phyloP scores from a whole-genome alignment of 228 moss, liverwort and hornwort species.

The Sphagnum magellanicum region DNA sequence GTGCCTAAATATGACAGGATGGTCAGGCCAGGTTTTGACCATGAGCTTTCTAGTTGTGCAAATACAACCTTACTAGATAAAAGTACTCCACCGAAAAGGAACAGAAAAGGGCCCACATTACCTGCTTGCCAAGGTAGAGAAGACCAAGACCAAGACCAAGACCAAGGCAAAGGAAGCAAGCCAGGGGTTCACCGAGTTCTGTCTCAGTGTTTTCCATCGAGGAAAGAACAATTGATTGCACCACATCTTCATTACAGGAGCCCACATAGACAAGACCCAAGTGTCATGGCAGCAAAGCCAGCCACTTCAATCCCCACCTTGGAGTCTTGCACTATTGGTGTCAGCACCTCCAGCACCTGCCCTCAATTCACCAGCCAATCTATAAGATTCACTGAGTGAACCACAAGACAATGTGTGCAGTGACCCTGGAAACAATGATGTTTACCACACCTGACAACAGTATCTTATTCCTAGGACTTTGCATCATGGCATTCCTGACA shows the following conservation, averaged over 20 bases:
- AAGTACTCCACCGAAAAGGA: too few relatives aligned
- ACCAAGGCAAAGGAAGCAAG: slow-evolving; percentile 78
- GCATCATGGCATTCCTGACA: too few relatives aligned
- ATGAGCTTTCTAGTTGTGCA: too few relatives aligned
- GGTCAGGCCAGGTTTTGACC: too few relatives aligned
- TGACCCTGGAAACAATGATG: too few relatives aligned
- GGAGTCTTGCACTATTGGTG: slow-evolving; percentile 81
- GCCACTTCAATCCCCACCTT: slow-evolving; percentile 80
- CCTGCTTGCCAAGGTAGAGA: slow-evolving; percentile 95
- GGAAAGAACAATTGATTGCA: slow-evolving; percentile 84
- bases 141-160: slow-evolving; percentile 63
- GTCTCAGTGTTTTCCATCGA: slow-evolving; percentile 89
- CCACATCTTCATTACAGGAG: slow-evolving; percentile 91
- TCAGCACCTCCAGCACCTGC: slow-evolving; percentile 88
- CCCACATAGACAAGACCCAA: slow-evolving; percentile 93
- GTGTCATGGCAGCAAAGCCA: slow-evolving; percentile 85
- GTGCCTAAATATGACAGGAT: too few relatives aligned
- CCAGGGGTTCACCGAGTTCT: slow-evolving; percentile 91
- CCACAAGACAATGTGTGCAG: too few relatives aligned
- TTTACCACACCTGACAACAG: neutral
- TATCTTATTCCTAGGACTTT: too few relatives aligned
- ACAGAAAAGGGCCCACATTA: slow-evolving; percentile 6
- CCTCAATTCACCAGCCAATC: neutral
- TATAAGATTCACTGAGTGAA: neutral
- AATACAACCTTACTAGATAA: too few relatives aligned